Evolutionary conservation across 1,139 yeast species (phyloP), one percentile per base, ranked within the genome.

Genomic region (Diutina siamensis): DNA sequence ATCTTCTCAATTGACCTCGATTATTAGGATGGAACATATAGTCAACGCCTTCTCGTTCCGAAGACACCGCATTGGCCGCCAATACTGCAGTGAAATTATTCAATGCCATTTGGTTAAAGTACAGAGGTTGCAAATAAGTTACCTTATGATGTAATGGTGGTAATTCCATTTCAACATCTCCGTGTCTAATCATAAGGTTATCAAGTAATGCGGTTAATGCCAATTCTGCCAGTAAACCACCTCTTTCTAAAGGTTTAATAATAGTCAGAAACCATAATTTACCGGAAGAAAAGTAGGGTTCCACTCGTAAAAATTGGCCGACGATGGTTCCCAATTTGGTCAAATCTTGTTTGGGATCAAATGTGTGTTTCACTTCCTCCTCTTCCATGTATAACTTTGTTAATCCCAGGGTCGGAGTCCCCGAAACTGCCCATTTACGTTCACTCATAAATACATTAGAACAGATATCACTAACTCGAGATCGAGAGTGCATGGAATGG

Each of bases 351-450:
- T 56, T 57, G 40, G 61, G 72, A 49, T 67, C 62, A 52, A 67
- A 68, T 31, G 54, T 58, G 42, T 55, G 62, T 46, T 62, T 63
- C 9, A 70, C 63, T 34, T 63, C 58, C 41, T 65, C 70, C 50
- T 73, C 77, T 51, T 72, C 75, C 68, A 80, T 68, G 49, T 78
- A 74, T 2, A 80, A 57, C 44, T 71, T 71, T 0, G 86, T 80
- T 48, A 81, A 61, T 0, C 88, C 88, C 0, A 83, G 71, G 0
- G 87, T 80, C 2, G 88, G 88, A 0, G 88, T 82, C 31, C 89
- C 88, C 0, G 84, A 76, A 1, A 82, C 84, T 0, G 80, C 80
- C 89, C 88, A 82, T 49, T 75, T 67, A 45, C 86, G 64, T 55
- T 82, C 88, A 9, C 76, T 73, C 47, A 63, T 60, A 45, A 82